These are phyloP conservation scores for Elsinoe arachidis DNA, from an alignment of 2,329 filamentous ascomycete genomes.

Conservation along the genomic window DNA sequence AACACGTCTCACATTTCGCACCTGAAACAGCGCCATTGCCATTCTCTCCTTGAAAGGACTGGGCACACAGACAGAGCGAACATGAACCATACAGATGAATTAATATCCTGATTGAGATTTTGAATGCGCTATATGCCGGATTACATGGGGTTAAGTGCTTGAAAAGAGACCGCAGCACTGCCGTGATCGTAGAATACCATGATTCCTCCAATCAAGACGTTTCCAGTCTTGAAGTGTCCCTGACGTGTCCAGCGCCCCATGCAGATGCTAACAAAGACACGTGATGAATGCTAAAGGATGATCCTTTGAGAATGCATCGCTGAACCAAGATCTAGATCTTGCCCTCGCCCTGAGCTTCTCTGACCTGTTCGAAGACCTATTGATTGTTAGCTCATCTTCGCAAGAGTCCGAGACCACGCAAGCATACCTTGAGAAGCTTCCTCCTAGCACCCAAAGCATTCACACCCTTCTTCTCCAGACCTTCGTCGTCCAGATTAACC, in stretches of 20 bases:
- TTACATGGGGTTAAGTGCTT: not conserved
- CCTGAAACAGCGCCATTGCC: not conserved
- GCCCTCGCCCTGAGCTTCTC: conserved; percentile 46
- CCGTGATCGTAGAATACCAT: not conserved
- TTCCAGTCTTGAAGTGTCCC: not conserved
- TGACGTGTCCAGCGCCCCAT: not conserved
- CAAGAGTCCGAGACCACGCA: not conserved
- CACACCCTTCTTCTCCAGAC: conserved; percentile 83
- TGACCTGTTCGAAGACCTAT: conserved; percentile 89
- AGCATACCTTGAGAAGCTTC: conserved; percentile 86
- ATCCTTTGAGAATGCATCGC: not conserved
- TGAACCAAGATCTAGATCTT: conserved; percentile 21
- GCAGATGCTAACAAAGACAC: conserved; percentile 1
- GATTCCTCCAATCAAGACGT: not conserved
- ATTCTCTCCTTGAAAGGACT: not conserved
- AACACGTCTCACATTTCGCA: not conserved
- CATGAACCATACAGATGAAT: not conserved
- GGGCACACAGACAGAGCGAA: not conserved
- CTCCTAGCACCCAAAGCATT: conserved; percentile 88
- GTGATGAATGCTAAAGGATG: not conserved
- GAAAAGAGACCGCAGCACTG: not conserved
- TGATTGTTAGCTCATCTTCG: conserved; percentile 24
- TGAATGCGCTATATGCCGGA: conserved; percentile 6
- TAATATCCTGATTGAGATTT: not conserved
- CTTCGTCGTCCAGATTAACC: conserved; percentile 84